Percentiles rank a stretch among this genome's conserved stretches.
Evolutionary conservation across 371 early-diverging fungal genomes (phyloP).

Genomic region (Capniomyces stellatus): DNA sequence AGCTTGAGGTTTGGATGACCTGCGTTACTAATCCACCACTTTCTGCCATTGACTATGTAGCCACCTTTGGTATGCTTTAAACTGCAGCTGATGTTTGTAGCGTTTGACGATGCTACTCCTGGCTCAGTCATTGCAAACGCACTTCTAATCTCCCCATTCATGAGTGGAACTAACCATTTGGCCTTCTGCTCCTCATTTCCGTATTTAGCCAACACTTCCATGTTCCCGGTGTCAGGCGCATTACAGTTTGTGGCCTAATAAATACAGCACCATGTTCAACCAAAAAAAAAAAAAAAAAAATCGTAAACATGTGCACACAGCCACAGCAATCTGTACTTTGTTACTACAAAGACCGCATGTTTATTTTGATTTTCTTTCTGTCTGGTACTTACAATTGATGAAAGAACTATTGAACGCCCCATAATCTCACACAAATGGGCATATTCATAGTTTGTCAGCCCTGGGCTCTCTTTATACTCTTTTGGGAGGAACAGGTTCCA

Average conservation of each 20-base stretch:
- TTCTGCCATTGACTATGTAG: constrained; percentile 78
- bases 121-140: constrained; percentile 97
- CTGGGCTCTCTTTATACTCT: constrained; percentile 61
- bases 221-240: constrained; percentile 95
- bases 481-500: constrained; percentile 87
- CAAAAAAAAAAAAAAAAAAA: too few relatives aligned
- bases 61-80: constrained; percentile 45
- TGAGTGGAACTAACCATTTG: constrained; percentile 64
- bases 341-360: too few relatives aligned
- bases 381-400: constrained; percentile 10
- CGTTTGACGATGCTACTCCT: constrained; percentile 83
- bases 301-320: too few relatives aligned
- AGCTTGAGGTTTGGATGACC: constrained; percentile 83
- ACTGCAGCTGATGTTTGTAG: constrained; percentile 66
- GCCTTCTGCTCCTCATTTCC: constrained; percentile 70
- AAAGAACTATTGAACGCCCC: constrained; percentile 43
- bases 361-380: not conserved
- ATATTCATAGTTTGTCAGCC: constrained; percentile 90
- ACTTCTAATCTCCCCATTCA: constrained; percentile 79
- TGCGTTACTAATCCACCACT: constrained; percentile 94
- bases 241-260: constrained; percentile 84
- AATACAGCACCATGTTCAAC: too few relatives aligned
- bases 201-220: constrained; percentile 94
- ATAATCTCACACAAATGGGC: constrained; percentile 73
- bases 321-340: too few relatives aligned